Percentiles rank a stretch among this genome's conserved stretches.
phyloP scores from a whole-genome alignment of 495 filamentous ascomycete genomes.

The Penicillium diatomitis region DNA sequence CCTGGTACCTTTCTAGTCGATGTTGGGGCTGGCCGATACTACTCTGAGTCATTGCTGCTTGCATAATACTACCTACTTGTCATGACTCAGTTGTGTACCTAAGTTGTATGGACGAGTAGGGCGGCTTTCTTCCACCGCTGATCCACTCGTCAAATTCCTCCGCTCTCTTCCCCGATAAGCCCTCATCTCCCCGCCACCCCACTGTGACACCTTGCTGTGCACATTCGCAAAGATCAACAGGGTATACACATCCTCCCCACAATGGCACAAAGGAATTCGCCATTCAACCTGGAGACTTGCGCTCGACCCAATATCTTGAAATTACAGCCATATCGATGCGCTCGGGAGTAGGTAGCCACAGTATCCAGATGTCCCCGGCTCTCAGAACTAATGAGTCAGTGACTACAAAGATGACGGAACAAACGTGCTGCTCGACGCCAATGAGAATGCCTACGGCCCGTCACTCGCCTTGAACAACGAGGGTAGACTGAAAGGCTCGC shows the following conservation, averaged over 20 bases:
- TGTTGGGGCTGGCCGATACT: no score
- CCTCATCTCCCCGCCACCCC: conserved; percentile 14
- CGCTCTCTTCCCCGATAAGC: conserved; percentile 11
- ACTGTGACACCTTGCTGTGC: conserved; percentile 8
- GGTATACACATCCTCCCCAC: conserved; percentile 7
- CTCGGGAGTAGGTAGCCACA: conserved; percentile 58
- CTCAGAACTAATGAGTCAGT: conserved; percentile 43
- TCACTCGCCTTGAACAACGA: conserved; percentile 43
- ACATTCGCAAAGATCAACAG: neutral
- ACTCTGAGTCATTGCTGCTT: no score
- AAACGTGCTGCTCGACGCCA: conserved; percentile 93
- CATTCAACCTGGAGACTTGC: conserved; percentile 72
- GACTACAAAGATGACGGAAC: conserved; percentile 99
- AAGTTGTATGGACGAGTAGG: no score
- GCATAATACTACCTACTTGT: no score
- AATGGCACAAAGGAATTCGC: conserved; percentile 34
- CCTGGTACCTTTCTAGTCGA: no score
- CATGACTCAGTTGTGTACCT: no score
- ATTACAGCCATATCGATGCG: conserved; percentile 76
- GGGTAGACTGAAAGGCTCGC: conserved; percentile 35
- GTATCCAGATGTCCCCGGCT: conserved; percentile 5
- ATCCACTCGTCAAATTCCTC: neutral
- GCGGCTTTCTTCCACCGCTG: no score
- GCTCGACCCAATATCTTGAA: conserved; percentile 75
- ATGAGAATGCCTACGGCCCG: conserved; percentile 94